These are phyloP conservation scores for Sapria himalayana DNA, from an alignment of 345 rosid species.

Conservation along the genomic window DNA sequence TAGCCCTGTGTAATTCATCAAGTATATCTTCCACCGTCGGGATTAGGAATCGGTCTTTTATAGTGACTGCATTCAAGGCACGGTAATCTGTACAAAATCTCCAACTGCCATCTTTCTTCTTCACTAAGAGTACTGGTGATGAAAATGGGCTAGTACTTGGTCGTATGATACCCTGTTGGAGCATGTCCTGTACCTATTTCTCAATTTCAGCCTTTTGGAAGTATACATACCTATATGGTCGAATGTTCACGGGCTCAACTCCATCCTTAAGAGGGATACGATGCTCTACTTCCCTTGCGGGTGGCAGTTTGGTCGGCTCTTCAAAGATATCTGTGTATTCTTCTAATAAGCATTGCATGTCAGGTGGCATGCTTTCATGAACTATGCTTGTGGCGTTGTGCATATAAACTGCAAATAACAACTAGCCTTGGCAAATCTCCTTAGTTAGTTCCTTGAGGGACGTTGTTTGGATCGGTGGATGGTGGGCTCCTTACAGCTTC, in stretches of 20 bases:
- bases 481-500: neutral
- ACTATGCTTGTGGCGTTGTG: neutral
- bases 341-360: neutral
- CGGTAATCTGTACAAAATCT: neutral
- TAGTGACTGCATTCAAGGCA: neutral
- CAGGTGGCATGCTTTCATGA: neutral
- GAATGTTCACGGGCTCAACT: neutral
- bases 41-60: neutral
- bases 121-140: too few species aligned
- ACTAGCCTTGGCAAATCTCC: neutral
- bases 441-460: neutral
- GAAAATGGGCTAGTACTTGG: neutral
- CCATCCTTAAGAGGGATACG: neutral
- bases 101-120: too few species aligned
- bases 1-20: neutral
- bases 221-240: neutral
- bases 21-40: neutral
- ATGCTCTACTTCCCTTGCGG: neutral
- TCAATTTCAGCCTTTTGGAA: too few species aligned
- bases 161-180: neutral
- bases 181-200: neutral
- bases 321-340: too few species aligned
- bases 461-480: neutral
- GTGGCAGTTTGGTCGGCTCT: neutral
- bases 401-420: neutral